phyloP scores from a whole-genome alignment of 2,329 filamentous ascomycete genomes.

The Madurella mycetomatis region DNA sequence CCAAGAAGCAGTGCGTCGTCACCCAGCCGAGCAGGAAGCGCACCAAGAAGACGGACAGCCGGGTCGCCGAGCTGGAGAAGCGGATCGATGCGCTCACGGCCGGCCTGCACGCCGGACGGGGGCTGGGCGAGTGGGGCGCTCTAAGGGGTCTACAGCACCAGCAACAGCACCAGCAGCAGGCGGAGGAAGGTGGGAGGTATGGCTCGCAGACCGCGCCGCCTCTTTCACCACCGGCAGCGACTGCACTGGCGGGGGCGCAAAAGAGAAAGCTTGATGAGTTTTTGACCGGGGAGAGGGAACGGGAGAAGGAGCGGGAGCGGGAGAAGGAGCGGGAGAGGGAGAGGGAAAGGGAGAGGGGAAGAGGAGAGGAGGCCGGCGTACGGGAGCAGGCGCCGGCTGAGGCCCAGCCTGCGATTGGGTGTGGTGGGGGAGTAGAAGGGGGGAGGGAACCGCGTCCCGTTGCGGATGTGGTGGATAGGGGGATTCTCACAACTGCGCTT shows the following conservation, averaged over 20 bases:
- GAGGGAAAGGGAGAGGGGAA: conserved; percentile 1
- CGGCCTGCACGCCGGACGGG: conserved; percentile 57
- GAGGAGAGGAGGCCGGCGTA: background rate
- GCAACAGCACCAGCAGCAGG: too few species aligned
- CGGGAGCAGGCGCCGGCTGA: conserved; percentile 6
- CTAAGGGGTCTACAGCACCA: too few species aligned
- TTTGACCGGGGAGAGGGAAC: background rate
- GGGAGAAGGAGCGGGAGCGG: too few species aligned
- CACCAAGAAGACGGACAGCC: conserved; percentile 86
- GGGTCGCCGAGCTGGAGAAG: conserved; percentile 85
- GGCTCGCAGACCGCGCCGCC: background rate
- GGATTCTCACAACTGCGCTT: conserved; percentile 51
- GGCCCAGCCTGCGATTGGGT: conserved; percentile 21
- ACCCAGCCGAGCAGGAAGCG: conserved; percentile 72
- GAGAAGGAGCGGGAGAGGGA: too few species aligned
- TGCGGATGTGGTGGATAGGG: conserved; percentile 56
- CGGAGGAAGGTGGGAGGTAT: background rate
- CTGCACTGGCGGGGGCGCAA: background rate
- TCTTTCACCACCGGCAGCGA: background rate
- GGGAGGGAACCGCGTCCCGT: conserved; percentile 3
- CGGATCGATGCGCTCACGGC: conserved; percentile 88
- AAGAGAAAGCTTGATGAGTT: background rate
- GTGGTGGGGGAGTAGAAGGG: background rate
- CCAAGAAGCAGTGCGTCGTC: conserved; percentile 70
- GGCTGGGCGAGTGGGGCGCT: background rate